Base-by-base conservation (phyloP, 2,329 filamentous ascomycete species). In the Cladosporium sp. region DNA sequence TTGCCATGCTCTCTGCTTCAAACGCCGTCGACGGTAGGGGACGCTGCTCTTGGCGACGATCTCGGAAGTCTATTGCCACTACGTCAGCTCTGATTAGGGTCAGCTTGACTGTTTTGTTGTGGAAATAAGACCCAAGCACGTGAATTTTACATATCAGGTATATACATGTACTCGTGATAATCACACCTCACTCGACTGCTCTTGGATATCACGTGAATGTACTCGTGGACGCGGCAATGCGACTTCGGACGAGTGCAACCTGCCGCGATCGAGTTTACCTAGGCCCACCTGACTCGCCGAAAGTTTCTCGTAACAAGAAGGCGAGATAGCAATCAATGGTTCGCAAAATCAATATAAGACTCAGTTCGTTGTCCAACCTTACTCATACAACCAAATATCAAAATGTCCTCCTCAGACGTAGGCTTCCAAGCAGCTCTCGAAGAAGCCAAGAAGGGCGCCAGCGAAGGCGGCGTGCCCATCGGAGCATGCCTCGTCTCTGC, bases 401-500 rank as follows among this genome's bases (percentile, higher is more conserved):
- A 56, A 1, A 74, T 75, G 72, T 73, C 72, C 34, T 70, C 72
- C 46, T 73, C 78, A 63, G 81, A 84, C 64, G 71, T 76, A 16
- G 86, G 86, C 67, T 88, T 88, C 77, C 79, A 83, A 68, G 83
- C 82, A 54, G 86, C 86, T 43, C 74, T 88, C 18, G 82, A 85
- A 67, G 85, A 88, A 74, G 86, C 86, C 14, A 82, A 80, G 71
- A 77, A 81, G 70, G 83, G 86, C 60, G 79, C 78, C 60, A 76
- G 77, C n/a, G 85, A 88, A 75, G 85, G 85, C 59, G 86, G 85
- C 53, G 82, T 88, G 2, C 85, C 86, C 1, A 82, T 78, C 57
- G 86, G 86, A 51, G 86, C 86, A 51, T 84, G 81, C 66, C 81
- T 93, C 28, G 84, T 93, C n/a, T 85, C 86, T 46, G 84, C 84